A percentile compares a stretch with the other conserved stretches of the same genome.
phyloP scores from a whole-genome alignment of 1,284 basidiomycete species.

The Cutaneotrichosporon daszewskae region DNA sequence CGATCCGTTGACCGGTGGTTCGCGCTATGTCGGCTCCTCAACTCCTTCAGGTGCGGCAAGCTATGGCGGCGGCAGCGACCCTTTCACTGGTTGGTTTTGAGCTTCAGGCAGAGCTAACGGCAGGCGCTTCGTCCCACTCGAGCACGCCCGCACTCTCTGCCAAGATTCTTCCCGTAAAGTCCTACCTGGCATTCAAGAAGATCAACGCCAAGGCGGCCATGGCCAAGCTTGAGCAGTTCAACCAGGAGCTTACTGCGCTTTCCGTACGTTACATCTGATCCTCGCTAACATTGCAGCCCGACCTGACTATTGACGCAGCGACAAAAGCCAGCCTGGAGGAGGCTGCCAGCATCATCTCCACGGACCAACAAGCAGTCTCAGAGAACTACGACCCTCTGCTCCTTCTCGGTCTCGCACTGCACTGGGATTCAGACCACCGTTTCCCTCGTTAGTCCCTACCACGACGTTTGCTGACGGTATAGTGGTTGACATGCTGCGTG shows the following conservation, averaged over 20 bases:
- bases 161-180: constrained; percentile 48
- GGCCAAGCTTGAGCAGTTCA: constrained; percentile 74
- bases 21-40: constrained; percentile 19
- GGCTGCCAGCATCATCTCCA: constrained; percentile 9
- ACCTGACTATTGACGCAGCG: constrained; percentile 64
- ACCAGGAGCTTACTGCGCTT: constrained; percentile 57
- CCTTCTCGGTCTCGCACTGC: constrained; percentile 61
- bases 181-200: constrained; percentile 70
- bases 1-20: constrained; percentile 39
- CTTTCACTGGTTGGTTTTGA: constrained; percentile 8
- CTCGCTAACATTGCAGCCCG: constrained; percentile 52
- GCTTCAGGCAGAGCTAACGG: background rate
- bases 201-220: constrained; percentile 83
- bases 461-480: constrained; percentile 3
- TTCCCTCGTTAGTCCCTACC: constrained; percentile 56
- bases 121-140: constrained; percentile 34
- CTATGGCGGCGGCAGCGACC: constrained; percentile 6
- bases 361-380: constrained; percentile 8
- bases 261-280: constrained; percentile 20
- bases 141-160: constrained; percentile 23
- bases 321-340: constrained; percentile 6
- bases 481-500: constrained; percentile 83
- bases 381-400: constrained; percentile 56
- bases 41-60: background rate
- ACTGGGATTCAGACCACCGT: constrained; percentile 72